Conservation (phyloP, 441 rosid species). For the Eugenia klotzschiana region DNA sequence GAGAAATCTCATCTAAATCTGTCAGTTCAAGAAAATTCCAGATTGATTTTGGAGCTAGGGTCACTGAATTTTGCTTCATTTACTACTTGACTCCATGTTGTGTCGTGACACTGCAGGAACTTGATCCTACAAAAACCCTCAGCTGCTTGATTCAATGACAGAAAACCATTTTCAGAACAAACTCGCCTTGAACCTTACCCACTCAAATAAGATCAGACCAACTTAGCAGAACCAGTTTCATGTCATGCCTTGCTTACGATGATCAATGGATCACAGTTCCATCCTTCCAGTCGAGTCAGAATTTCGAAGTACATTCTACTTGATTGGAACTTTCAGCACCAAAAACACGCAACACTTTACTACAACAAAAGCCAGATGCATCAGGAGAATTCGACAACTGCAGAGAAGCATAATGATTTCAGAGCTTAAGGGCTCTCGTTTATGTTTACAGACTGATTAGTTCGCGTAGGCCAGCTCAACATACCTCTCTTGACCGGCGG, state of each 20-base stretch:
- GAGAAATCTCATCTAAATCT: not conserved
- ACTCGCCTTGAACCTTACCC: not conserved
- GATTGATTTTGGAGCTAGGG: not conserved
- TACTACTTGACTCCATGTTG: not conserved
- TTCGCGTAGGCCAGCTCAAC: not conserved
- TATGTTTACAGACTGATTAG: not conserved
- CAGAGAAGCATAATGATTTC: not conserved
- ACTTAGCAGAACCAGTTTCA: not conserved
- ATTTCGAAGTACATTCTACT: not conserved
- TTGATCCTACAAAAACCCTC: not conserved
- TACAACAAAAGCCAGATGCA: not conserved
- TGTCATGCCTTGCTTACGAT: not conserved
- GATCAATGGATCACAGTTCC: not conserved
- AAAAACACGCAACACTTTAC: not conserved
- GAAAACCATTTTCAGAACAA: not conserved
- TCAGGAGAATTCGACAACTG: not conserved
- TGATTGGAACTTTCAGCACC: not conserved
- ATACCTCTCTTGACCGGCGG: slow-evolving; percentile 16
- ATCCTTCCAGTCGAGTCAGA: not conserved
- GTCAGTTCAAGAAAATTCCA: not conserved
- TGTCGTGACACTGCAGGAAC: not conserved
- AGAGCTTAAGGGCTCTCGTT: not conserved
- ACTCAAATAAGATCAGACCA: not conserved
- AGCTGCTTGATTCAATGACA: not conserved
- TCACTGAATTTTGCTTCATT: not conserved